A percentile compares a stretch with the other conserved stretches of the same genome.
phyloP scores from a whole-genome alignment of 371 early-diverging fungal genomes.

The Mucor piriformis region DNA sequence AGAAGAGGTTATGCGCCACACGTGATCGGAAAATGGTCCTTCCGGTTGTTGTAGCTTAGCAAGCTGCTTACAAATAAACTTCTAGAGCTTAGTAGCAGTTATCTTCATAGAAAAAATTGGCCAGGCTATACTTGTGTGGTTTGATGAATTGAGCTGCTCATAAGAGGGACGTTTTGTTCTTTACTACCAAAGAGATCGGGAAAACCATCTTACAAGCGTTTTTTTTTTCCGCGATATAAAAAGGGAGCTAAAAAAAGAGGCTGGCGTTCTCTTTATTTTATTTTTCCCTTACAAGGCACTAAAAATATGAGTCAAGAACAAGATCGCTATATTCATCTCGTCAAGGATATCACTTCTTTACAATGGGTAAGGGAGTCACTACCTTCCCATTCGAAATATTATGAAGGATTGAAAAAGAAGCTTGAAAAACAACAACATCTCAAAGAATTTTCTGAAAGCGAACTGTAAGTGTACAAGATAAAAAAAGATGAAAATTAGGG shows the following conservation, averaged over 20 bases:
- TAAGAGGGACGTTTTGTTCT: too few relatives aligned
- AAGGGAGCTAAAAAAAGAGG: not conserved
- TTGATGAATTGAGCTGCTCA: too few relatives aligned
- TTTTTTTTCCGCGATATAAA: not conserved
- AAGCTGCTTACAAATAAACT: too few relatives aligned
- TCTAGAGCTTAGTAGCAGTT: too few relatives aligned
- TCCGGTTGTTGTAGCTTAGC: too few relatives aligned
- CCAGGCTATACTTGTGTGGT: too few relatives aligned
- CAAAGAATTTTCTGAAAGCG: constrained; percentile 34
- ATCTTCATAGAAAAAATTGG: too few relatives aligned
- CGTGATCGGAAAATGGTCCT: too few relatives aligned
- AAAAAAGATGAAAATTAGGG: not conserved
- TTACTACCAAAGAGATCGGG: too few relatives aligned
- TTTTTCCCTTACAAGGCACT: constrained; percentile 3
- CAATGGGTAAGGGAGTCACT: constrained; percentile 55
- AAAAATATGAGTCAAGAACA: constrained; percentile 3
- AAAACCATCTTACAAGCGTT: too few relatives aligned
- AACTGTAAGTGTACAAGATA: constrained; percentile 28
- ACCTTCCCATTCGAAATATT: constrained; percentile 45
- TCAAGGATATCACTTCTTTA: constrained; percentile 37
- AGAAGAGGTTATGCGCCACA: too few relatives aligned
- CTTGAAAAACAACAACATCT: constrained; percentile 32
- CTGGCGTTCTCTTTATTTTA: not conserved
- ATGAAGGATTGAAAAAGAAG: constrained; percentile 42
- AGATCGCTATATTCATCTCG: constrained; percentile 28